These are phyloP conservation scores for Penicillium riverlandense DNA, from an alignment of 495 filamentous ascomycete species.

Conservation along the genomic window DNA sequence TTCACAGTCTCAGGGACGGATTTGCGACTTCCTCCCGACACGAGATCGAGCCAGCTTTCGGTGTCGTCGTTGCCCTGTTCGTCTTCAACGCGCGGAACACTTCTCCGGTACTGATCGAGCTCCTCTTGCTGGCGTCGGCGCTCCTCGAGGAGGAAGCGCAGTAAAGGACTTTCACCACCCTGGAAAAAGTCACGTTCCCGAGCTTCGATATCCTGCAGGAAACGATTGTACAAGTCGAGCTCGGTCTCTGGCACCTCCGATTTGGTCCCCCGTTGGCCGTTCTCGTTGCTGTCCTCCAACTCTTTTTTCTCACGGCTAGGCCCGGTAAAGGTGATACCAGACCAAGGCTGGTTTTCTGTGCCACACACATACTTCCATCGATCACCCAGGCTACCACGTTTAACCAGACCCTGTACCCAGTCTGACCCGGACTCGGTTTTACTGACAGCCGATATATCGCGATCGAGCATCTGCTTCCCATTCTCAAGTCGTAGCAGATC, in stretches of 20 bases:
- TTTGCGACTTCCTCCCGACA: conserved; percentile 23
- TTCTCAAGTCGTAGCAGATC: conserved; percentile 45
- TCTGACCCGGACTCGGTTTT: conserved; percentile 23
- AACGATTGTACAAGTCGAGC: conserved; percentile 38
- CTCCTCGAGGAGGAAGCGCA: conserved; percentile 29
- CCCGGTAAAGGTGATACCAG: conserved; percentile 18
- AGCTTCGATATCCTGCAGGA: conserved; percentile 32
- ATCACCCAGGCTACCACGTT: conserved; percentile 34
- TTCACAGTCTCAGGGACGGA: conserved; percentile 16
- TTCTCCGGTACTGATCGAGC: background rate
- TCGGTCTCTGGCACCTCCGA: conserved; percentile 25
- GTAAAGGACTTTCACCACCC: conserved; percentile 23
- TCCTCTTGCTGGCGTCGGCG: conserved; percentile 13
- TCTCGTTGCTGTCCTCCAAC: background rate
- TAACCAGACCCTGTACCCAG: conserved; percentile 30
- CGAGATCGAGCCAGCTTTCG: conserved; percentile 25
- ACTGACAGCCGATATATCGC: conserved; percentile 8
- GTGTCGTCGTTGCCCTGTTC: conserved; percentile 15
- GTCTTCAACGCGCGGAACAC: background rate
- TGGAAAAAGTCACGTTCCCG: conserved; percentile 24
- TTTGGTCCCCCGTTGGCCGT: background rate
- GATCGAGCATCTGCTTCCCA: conserved; percentile 39
- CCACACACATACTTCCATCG: conserved; percentile 25
- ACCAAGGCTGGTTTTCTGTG: conserved; percentile 12
- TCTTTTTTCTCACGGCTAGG: conserved; percentile 6